Evolutionary conservation across 2,329 filamentous ascomycete genomes (phyloP), one percentile per base, ranked within the genome.

Genomic region (Thielaviopsis ethacetica): DNA sequence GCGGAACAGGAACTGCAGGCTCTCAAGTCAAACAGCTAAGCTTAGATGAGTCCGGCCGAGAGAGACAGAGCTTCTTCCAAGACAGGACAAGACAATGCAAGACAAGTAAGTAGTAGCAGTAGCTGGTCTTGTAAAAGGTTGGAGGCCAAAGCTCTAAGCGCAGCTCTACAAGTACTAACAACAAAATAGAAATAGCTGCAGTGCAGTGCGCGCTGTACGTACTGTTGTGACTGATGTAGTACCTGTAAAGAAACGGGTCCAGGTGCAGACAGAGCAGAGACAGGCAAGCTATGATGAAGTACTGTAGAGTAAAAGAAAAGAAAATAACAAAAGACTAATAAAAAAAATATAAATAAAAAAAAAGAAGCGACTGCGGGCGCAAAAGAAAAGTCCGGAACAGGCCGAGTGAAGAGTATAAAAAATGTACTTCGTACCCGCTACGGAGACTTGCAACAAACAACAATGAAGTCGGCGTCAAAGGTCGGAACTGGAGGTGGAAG

Each of bases 241-340:
- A 49, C 44, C n/a, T 44, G 38, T 44, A 44, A 44, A n/a, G 13
- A 44, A 44, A 44, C n/a, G 71, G 72, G 71, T 71, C 69, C 68
- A 67, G 71, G 70, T 70, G 69, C 70, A 64, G 63, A 60, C 63
- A 50, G 24, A 26, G 70, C 70, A 69, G 69, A 64, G 63, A 60
- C 63, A 50, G 24, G 6, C 34, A 51, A 54, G 51, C 30, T 55
- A 59, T 47, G 54, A 30, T 52, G 47, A 49, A 57, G 54, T 34
- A 59, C 59, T n/a, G 49, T 24, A 49, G n/a, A 53, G 52, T 56
- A 58, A 59, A 30, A 59, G 58, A 64, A 68, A 71, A 68, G 71
- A 54, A n/a, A 13, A 4, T 34, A 34, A 34, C 10, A 34, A 34
- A 34, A 34, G 10, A 27, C 9, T 4, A 27, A 27, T 4, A 27